Conservation (phyloP, 176 grass and related monocot genomes). For the Musa troglodytarum region DNA sequence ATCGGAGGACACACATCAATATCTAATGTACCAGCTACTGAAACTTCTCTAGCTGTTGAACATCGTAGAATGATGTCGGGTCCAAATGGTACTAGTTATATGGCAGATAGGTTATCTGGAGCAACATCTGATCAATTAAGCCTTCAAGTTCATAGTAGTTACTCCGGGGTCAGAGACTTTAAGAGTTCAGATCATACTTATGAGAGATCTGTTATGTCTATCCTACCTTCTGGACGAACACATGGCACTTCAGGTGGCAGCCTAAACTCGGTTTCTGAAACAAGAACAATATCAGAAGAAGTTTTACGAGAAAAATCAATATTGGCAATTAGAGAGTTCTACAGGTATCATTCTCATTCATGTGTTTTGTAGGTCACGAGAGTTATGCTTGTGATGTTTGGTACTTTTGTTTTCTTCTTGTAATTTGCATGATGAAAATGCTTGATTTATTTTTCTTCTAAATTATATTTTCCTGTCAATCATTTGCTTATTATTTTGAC, state of each 20-base stretch:
- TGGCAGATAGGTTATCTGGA: conserved; percentile 15
- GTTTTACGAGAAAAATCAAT: conserved; percentile 71
- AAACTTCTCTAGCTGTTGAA: conserved; percentile 19
- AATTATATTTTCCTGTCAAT: no score
- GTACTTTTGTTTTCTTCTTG: no score
- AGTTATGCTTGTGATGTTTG: not conserved
- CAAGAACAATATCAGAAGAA: conserved; percentile 45
- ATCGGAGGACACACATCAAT: conserved; percentile 49
- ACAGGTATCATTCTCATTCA: conserved; percentile 40
- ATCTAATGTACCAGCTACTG: conserved; percentile 39
- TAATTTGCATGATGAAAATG: no score
- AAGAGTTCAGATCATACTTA: conserved; percentile 38
- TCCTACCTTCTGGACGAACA: conserved; percentile 38
- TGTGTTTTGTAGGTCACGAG: not conserved
- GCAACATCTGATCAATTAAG: not conserved
- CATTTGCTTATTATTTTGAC: no score
- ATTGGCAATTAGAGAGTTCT: conserved; percentile 71
- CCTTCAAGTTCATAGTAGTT: conserved; percentile 17
- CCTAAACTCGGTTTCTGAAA: conserved; percentile 33
- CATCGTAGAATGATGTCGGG: conserved; percentile 38
- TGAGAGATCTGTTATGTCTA: conserved; percentile 27
- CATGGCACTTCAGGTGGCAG: conserved; percentile 35
- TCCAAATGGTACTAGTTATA: conserved; percentile 36
- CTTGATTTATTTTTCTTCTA: no score
- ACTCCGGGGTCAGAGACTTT: not conserved